Base-by-base conservation (phyloP, 768 basidiomycete genomes). In the Lepiota brunneoincarnata region DNA sequence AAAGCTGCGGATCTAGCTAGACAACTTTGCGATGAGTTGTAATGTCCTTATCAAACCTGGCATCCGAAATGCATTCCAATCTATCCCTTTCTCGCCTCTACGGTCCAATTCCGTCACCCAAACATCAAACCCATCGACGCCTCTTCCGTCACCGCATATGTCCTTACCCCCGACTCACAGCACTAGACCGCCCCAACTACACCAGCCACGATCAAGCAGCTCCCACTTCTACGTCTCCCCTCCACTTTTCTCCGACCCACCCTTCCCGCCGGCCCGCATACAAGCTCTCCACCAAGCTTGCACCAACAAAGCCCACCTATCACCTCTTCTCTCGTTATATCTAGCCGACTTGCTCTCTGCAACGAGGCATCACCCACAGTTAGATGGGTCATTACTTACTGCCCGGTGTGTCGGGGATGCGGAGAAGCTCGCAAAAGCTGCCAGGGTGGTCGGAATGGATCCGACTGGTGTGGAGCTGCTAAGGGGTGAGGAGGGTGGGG, bases 11-110 rank as follows among this genome's bases (percentile, higher is more conserved):
- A 42, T 7, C 31, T 61, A 91, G 89, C 75, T 93, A 12, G 89
- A 93, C 64, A 81, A 79, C 61, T 92, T 93, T 64, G 77, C 89
- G 2, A 84, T 93, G 79, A 91, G 88, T 61, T 80, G 79, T 5
- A 81, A 80, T 38, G 67, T 89, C 44, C 69, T 75, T 28, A 64
- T 87, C 9, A 74, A 79, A 20, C 69, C 77, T 36, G 70, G 72
- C 24, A 64, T 72, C 17, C 73, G 72, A 28, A 67, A 70, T 34
- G 73, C 72, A 6, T 62, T 74, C 31, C 67, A 64, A 49, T 58
- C 68, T 4, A 60, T 71, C 11, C 67, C 67, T 1, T 68, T 72
- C 51, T 59, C 61, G 1, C 57, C 63, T 26, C 51, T 60, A 39
- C 64, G 63, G 46, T 54, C 63, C 26, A 63, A 59, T 35, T 63